These are phyloP conservation scores for Penicillium ochrochloron DNA, from an alignment of 495 filamentous ascomycete species.

Conservation along the genomic window DNA sequence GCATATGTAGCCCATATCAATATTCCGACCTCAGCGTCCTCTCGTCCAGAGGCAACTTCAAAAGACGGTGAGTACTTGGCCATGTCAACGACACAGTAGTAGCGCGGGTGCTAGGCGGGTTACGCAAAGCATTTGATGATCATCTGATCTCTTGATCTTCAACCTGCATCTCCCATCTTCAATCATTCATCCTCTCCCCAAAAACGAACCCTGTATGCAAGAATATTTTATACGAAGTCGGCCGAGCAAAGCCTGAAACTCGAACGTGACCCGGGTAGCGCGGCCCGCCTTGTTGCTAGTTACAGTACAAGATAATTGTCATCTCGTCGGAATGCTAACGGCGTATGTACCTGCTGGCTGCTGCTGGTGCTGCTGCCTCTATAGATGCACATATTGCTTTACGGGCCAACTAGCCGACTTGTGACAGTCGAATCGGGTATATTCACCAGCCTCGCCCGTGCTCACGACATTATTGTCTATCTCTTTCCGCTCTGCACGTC, in stretches of 20 bases:
- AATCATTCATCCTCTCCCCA: background rate
- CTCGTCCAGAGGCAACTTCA: slow-evolving; percentile 22
- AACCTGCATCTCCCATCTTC: slow-evolving; percentile 2
- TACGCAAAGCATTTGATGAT: slow-evolving; percentile 14
- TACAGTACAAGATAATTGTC: background rate
- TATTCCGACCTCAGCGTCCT: slow-evolving; percentile 30
- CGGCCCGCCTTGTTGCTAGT: slow-evolving; percentile 1
- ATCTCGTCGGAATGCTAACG: background rate
- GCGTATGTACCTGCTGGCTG: background rate
- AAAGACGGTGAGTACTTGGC: slow-evolving; percentile 36
- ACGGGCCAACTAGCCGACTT: slow-evolving; percentile 1
- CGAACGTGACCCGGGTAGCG: background rate
- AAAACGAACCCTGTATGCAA: background rate
- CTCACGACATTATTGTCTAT: background rate
- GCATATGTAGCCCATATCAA: slow-evolving; percentile 35
- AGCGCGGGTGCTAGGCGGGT: background rate
- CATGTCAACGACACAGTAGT: slow-evolving; percentile 19
- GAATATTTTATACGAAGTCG: background rate
- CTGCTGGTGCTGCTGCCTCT: background rate
- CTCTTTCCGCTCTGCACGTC: background rate
- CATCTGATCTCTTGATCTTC: slow-evolving; percentile 8
- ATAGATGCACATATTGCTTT: background rate
- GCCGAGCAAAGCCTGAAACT: background rate
- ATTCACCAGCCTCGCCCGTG: background rate
- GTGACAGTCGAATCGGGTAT: slow-evolving; percentile 13